phyloP scores from a whole-genome alignment of 371 early-diverging fungal genomes.

The Choanephora cucurbitarum region DNA sequence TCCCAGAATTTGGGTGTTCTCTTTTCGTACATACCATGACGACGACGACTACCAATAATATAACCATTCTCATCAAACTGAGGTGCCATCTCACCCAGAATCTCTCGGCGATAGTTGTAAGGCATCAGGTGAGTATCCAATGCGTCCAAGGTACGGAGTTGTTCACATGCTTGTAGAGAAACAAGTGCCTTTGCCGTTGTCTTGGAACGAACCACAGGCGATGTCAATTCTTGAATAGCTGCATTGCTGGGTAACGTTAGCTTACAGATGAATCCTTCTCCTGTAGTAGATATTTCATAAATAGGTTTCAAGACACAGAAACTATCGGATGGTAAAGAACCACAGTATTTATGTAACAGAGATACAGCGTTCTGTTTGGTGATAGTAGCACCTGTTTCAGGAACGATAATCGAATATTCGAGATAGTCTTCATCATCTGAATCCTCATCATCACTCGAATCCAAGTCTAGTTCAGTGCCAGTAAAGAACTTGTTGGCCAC shows the following conservation, averaged over 20 bases:
- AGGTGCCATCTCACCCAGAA: conserved; percentile 43
- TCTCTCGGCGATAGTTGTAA: conserved; percentile 30
- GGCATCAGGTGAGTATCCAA: conserved; percentile 80
- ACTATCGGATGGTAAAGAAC: conserved; percentile 59
- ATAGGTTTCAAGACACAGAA: conserved; percentile 52
- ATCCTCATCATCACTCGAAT: conserved; percentile 27
- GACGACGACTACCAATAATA: conserved; percentile 47
- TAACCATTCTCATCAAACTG: conserved; percentile 50
- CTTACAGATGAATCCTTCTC: conserved; percentile 47
- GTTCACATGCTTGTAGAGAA: conserved; percentile 69
- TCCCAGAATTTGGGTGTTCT: conserved; percentile 48
- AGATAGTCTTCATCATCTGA: conserved; percentile 39
- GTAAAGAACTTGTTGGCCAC: conserved; percentile 24
- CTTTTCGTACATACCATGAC: conserved; percentile 42
- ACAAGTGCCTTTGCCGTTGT: conserved; percentile 71
- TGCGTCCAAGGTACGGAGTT: conserved; percentile 65
- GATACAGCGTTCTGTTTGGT: conserved; percentile 65
- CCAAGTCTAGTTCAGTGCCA: conserved; percentile 14
- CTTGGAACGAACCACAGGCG: conserved; percentile 60
- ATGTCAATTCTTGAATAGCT: conserved; percentile 57
- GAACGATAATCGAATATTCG: conserved; percentile 43
- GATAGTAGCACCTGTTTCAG: conserved; percentile 64
- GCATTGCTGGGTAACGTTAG: conserved; percentile 69
- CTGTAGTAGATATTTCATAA: conserved; percentile 39
- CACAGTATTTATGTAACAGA: conserved; percentile 67